A percentile compares a stretch with the other conserved stretches of the same genome.
Evolutionary conservation across 2,329 filamentous ascomycete species (phyloP).

Genomic region (Stenocarpella maydis): DNA sequence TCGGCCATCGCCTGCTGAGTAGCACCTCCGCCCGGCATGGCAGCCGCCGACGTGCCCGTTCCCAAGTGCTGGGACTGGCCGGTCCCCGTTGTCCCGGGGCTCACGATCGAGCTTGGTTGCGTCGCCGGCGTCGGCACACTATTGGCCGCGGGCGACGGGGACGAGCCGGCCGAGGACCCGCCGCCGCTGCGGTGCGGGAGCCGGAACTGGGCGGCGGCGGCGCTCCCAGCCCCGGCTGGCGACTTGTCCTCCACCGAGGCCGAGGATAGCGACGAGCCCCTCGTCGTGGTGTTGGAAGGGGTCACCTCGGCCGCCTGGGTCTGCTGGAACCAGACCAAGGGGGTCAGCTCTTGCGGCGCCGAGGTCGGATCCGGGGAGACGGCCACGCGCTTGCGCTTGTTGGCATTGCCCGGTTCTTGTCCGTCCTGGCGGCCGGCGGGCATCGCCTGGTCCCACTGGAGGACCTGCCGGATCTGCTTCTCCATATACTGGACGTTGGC

Average conservation of each 20-base stretch:
- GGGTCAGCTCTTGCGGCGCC: not conserved
- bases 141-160: constrained; percentile 20
- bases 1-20: not conserved
- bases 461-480: not conserved
- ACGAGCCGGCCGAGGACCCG: constrained; percentile 27
- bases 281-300: constrained; percentile 14
- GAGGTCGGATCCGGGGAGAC: constrained; percentile 16
- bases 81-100: constrained; percentile 5
- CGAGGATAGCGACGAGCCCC: constrained; percentile 23
- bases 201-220: constrained; percentile 21
- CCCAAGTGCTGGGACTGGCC: not conserved
- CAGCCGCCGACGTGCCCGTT: not conserved
- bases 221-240: not conserved
- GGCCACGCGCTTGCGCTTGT: constrained; percentile 34
- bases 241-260: not conserved
- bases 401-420: not conserved
- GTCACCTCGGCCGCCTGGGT: constrained; percentile 15
- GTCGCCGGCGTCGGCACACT: constrained; percentile 24
- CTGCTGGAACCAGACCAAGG: constrained; percentile 6
- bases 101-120: constrained; percentile 26
- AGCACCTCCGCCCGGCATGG: not conserved
- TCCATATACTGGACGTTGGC: constrained; percentile 37
- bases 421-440: constrained; percentile 62
- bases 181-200: constrained; percentile 29
- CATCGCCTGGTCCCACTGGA: constrained; percentile 62